Evolutionary conservation across 2,329 filamentous ascomycete genomes (phyloP), one percentile per base, ranked within the genome.

Genomic region (Helotiales sp.): DNA sequence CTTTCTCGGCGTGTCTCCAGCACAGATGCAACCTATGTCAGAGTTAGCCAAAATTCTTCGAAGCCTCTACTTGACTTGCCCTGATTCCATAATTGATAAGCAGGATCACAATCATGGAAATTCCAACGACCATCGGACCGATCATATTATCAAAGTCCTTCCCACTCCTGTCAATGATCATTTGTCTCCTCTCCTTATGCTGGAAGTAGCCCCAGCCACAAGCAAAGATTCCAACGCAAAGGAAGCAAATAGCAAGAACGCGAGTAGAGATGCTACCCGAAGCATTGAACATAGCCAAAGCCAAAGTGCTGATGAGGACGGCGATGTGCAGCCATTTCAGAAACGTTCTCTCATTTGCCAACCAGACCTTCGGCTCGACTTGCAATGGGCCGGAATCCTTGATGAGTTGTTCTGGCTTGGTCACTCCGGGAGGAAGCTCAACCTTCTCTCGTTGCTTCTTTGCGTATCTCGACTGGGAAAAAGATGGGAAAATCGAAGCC

Each of bases 271-370:
- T 78, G 72, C 96, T 91, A 6, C 90, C 90, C 0, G 93, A 93
- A 0, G 93, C 91, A 66, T 96, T 93, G 76, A 93, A 97, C 27
- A 99, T 77, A 22, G 88, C 90, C 12, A 99, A 78, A 0, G 91
- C 90, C 29, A 99, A 76, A 22, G 88, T 87, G 34, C 92, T 93
- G 24, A 99, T 85, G 13, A 99, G 81, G 49, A 99, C 85, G 61
- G 86, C 88, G 69, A 99, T 92, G 73, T 98, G 93, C 78, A 98
- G 91, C 95, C 95, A 99, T 75, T 97, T 98, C 74, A 99, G 88
- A 72, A 97, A 99, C 0, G 95, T 99, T 61, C 95, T 88, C 76
- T 99, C 93, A 74, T 99, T 99, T 54, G 95, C 95, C 57, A 99
- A 87, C 93, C 95, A 99, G 29, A 99, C 93, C 76, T 99, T 99